A percentile compares a stretch with the other conserved stretches of the same genome.
These are phyloP conservation scores for Kodamaea derodonti DNA, from an alignment of 1,139 yeast species.

Conservation along the genomic window DNA sequence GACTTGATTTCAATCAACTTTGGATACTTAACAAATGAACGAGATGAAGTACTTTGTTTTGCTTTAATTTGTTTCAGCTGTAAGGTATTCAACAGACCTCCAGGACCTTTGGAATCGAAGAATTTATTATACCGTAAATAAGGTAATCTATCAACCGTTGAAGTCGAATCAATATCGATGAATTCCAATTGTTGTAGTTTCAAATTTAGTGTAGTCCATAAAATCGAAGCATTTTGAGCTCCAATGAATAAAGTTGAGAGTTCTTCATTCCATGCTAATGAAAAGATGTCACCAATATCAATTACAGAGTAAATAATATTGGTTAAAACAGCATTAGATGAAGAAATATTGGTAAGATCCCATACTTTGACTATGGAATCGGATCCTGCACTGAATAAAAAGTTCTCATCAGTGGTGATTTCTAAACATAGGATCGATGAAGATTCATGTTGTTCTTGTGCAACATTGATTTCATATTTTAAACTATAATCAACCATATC, in stretches of 20 bases:
- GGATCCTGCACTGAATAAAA: slow-evolving; percentile 80
- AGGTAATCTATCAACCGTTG: slow-evolving; percentile 53
- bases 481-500: slow-evolving; percentile 64
- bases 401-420: slow-evolving; percentile 54
- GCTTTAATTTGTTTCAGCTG: slow-evolving; percentile 30
- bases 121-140: slow-evolving; percentile 79
- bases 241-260: slow-evolving; percentile 73
- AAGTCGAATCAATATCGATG: not conserved
- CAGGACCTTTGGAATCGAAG: slow-evolving; percentile 88
- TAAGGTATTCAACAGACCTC: slow-evolving; percentile 48
- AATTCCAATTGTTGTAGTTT: slow-evolving; percentile 1
- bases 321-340: slow-evolving; percentile 29
- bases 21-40: slow-evolving; percentile 13
- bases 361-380: slow-evolving; percentile 88
- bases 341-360: slow-evolving; percentile 41
- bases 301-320: slow-evolving; percentile 77
- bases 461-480: slow-evolving; percentile 31
- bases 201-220: slow-evolving; percentile 53
- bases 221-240: slow-evolving; percentile 85
- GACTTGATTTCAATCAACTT: slow-evolving; percentile 64
- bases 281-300: slow-evolving; percentile 92
- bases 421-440: slow-evolving; percentile 67
- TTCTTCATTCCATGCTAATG: slow-evolving; percentile 65
- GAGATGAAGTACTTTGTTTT: slow-evolving; percentile 16
- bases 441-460: slow-evolving; percentile 55